Conservation (phyloP, 768 basidiomycete genomes). For the Ramaria sp. region DNA sequence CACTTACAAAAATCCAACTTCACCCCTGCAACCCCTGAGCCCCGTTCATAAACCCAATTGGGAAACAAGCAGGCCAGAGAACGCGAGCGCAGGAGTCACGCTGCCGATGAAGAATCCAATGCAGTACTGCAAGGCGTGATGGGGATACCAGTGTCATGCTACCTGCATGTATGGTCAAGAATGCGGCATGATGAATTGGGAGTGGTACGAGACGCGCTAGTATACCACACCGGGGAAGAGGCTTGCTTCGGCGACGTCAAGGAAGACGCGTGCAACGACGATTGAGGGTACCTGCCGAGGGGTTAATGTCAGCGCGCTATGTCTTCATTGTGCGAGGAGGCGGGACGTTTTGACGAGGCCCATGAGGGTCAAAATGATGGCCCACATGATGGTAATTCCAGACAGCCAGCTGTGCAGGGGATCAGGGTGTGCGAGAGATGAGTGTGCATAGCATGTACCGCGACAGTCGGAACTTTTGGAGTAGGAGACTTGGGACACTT, state of each 20-base stretch:
- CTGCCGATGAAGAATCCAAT: conserved; percentile 58
- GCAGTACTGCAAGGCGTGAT: conserved; percentile 47
- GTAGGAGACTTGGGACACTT: conserved; percentile 26
- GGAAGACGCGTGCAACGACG: conserved; percentile 43
- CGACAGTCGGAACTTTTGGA: conserved; percentile 57
- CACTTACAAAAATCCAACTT: conserved; percentile 58
- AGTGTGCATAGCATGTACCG: conserved; percentile 24
- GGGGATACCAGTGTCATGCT: conserved; percentile 62
- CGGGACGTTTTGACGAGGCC: conserved; percentile 52
- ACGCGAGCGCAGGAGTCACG: conserved; percentile 53
- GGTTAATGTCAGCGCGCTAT: not conserved
- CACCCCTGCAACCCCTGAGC: conserved; percentile 39
- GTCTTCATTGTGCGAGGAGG: not conserved
- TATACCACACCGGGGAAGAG: conserved; percentile 43
- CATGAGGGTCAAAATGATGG: conserved; percentile 42
- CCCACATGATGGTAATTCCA: conserved; percentile 46
- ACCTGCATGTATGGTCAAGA: conserved; percentile 27
- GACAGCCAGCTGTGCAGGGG: conserved; percentile 35
- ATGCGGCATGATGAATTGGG: conserved; percentile 61
- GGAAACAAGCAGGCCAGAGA: conserved; percentile 49
- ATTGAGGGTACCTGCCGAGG: conserved; percentile 44
- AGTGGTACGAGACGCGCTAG: conserved; percentile 43
- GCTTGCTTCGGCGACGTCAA: conserved; percentile 51
- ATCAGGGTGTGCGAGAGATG: not conserved
- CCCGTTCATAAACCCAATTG: conserved; percentile 42